These are phyloP conservation scores for Neurospora sublineolata DNA, from an alignment of 495 filamentous ascomycete genomes.

Conservation along the genomic window DNA sequence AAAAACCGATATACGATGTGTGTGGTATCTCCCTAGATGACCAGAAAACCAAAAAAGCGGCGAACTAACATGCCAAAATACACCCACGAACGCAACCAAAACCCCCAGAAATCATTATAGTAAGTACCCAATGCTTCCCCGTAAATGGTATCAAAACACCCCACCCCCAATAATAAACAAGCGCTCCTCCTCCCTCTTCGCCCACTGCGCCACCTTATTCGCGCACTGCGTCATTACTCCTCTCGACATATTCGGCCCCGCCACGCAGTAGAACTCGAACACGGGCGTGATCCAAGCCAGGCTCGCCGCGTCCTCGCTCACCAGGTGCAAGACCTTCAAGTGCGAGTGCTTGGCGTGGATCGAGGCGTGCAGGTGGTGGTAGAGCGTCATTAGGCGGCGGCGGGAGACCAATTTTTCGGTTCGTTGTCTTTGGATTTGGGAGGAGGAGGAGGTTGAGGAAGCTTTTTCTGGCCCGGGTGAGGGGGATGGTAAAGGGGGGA, in stretches of 20 bases:
- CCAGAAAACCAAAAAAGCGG: neutral
- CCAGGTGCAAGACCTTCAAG: slow-evolving; percentile 73
- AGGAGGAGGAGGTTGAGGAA: too few species aligned
- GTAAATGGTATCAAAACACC: slow-evolving; percentile 35
- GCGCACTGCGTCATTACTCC: slow-evolving; percentile 73
- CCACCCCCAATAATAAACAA: slow-evolving; percentile 92
- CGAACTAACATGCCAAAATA: neutral
- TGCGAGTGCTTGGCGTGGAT: slow-evolving; percentile 73
- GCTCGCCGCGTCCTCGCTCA: slow-evolving; percentile 58
- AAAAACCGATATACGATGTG: neutral
- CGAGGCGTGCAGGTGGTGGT: slow-evolving; percentile 70
- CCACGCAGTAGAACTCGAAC: slow-evolving; percentile 91
- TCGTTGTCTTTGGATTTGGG: slow-evolving; percentile 15
- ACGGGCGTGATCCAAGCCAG: slow-evolving; percentile 83
- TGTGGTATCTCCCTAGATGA: neutral
- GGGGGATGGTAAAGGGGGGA: neutral
- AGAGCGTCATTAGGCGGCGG: slow-evolving; percentile 70
- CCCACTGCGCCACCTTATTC: slow-evolving; percentile 80
- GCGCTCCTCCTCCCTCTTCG: slow-evolving; percentile 78
- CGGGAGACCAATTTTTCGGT: slow-evolving; percentile 39
- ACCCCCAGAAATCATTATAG: neutral
- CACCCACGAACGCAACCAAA: neutral
- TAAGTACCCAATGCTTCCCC: neutral
- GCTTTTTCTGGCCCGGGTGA: neutral
- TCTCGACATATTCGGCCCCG: slow-evolving; percentile 66